Percentiles rank a stretch among this genome's conserved stretches.
Evolutionary conservation across 352 stramenopile genomes (phyloP).

Genomic region (Thalassiosira gravida): DNA sequence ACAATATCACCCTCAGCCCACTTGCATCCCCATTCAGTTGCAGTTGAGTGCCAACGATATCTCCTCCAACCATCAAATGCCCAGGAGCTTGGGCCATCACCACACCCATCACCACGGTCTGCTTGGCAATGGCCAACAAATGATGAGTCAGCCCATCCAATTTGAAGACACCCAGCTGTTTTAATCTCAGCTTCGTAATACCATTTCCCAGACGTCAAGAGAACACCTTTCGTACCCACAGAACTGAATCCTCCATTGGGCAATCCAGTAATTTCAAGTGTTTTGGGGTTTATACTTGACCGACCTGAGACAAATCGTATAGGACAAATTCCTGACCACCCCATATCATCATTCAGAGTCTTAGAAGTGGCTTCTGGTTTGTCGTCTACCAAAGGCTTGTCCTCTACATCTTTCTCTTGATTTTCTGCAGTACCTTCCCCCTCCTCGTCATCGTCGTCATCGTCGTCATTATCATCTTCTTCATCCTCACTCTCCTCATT

Average conservation of each 20-base stretch:
- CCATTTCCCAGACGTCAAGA: conserved; percentile 83
- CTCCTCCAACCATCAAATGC: conserved; percentile 87
- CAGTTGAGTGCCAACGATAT: conserved; percentile 84
- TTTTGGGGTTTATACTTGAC: conserved; percentile 77
- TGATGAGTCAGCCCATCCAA: conserved; percentile 86
- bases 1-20: conserved; percentile 86
- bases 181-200: conserved; percentile 86
- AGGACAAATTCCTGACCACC: conserved; percentile 75
- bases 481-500: conserved; percentile 61
- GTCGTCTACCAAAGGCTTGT: conserved; percentile 8
- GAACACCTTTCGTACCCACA: conserved; percentile 83
- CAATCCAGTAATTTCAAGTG: conserved; percentile 77
- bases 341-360: conserved; percentile 23
- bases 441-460: conserved; percentile 68
- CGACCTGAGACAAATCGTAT: conserved; percentile 81
- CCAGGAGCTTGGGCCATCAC: conserved; percentile 84
- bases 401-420: conserved; percentile 11
- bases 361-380: conserved; percentile 16
- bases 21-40: conserved; percentile 73
- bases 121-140: conserved; percentile 84
- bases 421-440: conserved; percentile 47
- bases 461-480: conserved; percentile 47
- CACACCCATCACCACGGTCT: conserved; percentile 84
- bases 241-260: conserved; percentile 83
- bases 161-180: conserved; percentile 85